These are phyloP conservation scores for Rachicladosporium sp. DNA, from an alignment of 2,329 filamentous ascomycete species.

Conservation along the genomic window DNA sequence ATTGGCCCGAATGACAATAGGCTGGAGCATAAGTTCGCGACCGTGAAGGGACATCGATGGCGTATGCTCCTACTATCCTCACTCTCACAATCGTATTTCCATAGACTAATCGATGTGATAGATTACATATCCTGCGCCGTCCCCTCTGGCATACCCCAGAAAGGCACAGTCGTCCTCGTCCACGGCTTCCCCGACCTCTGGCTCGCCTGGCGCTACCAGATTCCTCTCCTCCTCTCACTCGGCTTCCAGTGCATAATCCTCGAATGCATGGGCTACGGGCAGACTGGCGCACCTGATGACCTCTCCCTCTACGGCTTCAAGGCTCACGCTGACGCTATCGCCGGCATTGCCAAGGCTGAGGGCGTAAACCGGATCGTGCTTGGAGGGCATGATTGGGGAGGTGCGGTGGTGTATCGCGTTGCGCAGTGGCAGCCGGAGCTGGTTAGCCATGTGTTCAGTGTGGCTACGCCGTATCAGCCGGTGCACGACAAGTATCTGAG, in stretches of 20 bases:
- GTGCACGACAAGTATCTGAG: not conserved
- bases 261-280: constrained; percentile 78
- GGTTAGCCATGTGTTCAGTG: constrained; percentile 60
- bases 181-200: constrained; percentile 67
- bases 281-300: constrained; percentile 35
- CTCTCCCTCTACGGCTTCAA: constrained; percentile 57
- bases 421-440: constrained; percentile 62
- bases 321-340: constrained; percentile 61
- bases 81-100: not conserved
- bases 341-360: constrained; percentile 52
- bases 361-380: constrained; percentile 54
- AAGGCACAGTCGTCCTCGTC: constrained; percentile 44
- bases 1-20: constrained; percentile 12
- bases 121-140: constrained; percentile 21
- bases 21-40: constrained; percentile 40
- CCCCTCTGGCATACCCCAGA: constrained; percentile 19
- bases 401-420: constrained; percentile 60
- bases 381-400: constrained; percentile 90
- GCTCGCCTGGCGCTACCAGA: constrained; percentile 81
- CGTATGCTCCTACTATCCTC: constrained; percentile 26
- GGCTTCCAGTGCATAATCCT: constrained; percentile 71
- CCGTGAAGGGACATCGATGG: constrained; percentile 59
- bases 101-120: constrained; percentile 26
- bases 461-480: constrained; percentile 61
- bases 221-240: constrained; percentile 60